Percentiles rank a stretch among this genome's conserved stretches.
These are phyloP conservation scores for Sesbania bispinosa DNA, from an alignment of 306 rosid genomes.

Conservation along the genomic window DNA sequence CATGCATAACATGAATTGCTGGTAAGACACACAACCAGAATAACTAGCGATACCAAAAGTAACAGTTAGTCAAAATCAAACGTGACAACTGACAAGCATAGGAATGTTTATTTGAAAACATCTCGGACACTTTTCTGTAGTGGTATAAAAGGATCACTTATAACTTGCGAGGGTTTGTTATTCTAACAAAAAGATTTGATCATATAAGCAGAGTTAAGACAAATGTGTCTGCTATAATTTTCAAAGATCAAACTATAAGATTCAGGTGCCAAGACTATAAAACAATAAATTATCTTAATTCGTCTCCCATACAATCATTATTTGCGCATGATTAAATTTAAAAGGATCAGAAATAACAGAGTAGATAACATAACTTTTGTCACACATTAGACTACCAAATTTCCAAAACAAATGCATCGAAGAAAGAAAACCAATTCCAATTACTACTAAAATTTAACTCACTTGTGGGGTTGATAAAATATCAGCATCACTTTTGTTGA, in stretches of 20 bases:
- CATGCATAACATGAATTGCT: conserved; percentile 16
- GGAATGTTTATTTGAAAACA: not conserved
- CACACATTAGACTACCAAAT: not conserved
- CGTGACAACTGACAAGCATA: conserved; percentile 5
- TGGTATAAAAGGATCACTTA: not conserved
- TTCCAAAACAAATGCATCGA: not conserved
- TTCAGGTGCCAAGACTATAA: not conserved
- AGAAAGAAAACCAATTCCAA: not conserved
- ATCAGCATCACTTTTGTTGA: conserved; percentile 54
- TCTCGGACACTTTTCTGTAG: not conserved
- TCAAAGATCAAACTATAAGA: not conserved
- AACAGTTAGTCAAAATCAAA: not conserved
- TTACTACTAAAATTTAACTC: conserved; percentile 37
- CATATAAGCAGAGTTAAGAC: not conserved
- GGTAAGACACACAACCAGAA: not conserved
- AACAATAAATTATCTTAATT: not conserved
- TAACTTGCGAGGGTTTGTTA: too few relatives aligned
- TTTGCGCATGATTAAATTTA: not conserved
- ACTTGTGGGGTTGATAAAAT: conserved; percentile 73
- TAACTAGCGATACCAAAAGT: not conserved
- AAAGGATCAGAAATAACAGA: not conserved
- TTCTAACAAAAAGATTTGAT: too few relatives aligned
- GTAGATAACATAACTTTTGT: not conserved
- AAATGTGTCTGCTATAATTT: not conserved
- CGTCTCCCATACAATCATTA: not conserved